Conservation (phyloP, 305 asterid genomes). For the Withania somnifera region DNA sequence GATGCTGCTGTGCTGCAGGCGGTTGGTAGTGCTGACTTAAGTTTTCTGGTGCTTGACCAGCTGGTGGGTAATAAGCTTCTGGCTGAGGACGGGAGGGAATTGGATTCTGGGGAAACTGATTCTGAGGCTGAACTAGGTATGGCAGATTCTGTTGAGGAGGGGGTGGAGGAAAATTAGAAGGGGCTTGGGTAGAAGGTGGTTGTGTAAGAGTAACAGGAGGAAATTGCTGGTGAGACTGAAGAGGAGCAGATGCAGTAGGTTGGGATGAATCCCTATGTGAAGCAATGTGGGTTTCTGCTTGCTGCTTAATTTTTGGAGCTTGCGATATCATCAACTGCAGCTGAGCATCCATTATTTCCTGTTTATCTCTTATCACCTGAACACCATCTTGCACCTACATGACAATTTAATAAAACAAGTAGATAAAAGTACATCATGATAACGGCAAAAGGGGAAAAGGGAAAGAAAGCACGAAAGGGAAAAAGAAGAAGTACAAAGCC, state of each 20-base stretch:
- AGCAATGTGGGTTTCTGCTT: conserved; percentile 29
- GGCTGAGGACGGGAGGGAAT: conserved; percentile 40
- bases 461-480: not conserved
- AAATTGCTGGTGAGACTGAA: conserved; percentile 42
- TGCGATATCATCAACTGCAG: conserved; percentile 55
- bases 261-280: conserved; percentile 32
- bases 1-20: conserved; percentile 32
- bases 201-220: conserved; percentile 31
- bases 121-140: conserved; percentile 47
- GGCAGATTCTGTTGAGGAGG: conserved; percentile 41
- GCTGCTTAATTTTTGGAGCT: conserved; percentile 39
- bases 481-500: not conserved
- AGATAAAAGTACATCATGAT: not conserved
- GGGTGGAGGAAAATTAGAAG: conserved; percentile 39
- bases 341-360: conserved; percentile 65
- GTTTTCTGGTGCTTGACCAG: conserved; percentile 48
- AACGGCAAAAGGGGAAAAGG: not conserved
- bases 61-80: conserved; percentile 52
- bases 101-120: conserved; percentile 50
- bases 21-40: conserved; percentile 41
- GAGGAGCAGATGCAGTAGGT: conserved; percentile 28
- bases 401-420: not conserved
- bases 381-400: conserved; percentile 72
- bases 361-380: conserved; percentile 59
- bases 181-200: conserved; percentile 27